Percentiles rank a stretch among this genome's conserved stretches.
Conservation (phyloP, 2,329 filamentous ascomycete species). For the Piedraia hortae region DNA sequence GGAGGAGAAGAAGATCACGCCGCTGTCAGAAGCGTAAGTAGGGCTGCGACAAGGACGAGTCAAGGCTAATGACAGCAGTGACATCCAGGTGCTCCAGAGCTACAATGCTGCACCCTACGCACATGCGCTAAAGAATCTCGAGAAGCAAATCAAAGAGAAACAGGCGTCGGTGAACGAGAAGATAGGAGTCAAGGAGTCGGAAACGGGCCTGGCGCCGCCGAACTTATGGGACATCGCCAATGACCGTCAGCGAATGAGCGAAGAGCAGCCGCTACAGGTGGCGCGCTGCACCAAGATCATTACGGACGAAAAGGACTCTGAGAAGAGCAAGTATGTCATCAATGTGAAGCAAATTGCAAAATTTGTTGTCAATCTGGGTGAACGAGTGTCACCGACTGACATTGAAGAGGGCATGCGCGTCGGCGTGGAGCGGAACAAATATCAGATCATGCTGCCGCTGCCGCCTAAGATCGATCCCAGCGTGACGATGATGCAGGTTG, state of each 20-base stretch:
- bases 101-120: slow-evolving; percentile 94
- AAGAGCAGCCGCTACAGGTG: slow-evolving; percentile 93
- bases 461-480: slow-evolving; percentile 97
- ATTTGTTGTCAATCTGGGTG: slow-evolving; percentile 92
- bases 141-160: slow-evolving; percentile 98
- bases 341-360: slow-evolving; percentile 99
- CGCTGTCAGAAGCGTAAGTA: slow-evolving; percentile 77
- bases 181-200: slow-evolving; percentile 77
- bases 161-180: slow-evolving; percentile 97
- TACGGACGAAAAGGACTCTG: slow-evolving; percentile 75
- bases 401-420: slow-evolving; percentile 99
- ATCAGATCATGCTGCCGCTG: slow-evolving; percentile 87
- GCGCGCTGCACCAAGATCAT: slow-evolving; percentile 98
- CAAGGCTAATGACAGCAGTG: slow-evolving; percentile 28
- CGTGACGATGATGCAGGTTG: slow-evolving; percentile 99
- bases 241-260: slow-evolving; percentile 91
- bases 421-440: slow-evolving; percentile 92
- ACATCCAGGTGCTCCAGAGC: slow-evolving; percentile 97
- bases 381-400: slow-evolving; percentile 90
- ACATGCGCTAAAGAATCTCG: slow-evolving; percentile 78
- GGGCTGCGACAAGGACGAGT: slow-evolving; percentile 1
- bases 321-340: slow-evolving; percentile 99
- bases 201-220: slow-evolving; percentile 89
- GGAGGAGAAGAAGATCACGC: slow-evolving; percentile 98
- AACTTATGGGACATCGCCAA: slow-evolving; percentile 97